Base-by-base conservation (phyloP, 2,329 filamentous ascomycete genomes). In the Apiospora pterosperma region DNA sequence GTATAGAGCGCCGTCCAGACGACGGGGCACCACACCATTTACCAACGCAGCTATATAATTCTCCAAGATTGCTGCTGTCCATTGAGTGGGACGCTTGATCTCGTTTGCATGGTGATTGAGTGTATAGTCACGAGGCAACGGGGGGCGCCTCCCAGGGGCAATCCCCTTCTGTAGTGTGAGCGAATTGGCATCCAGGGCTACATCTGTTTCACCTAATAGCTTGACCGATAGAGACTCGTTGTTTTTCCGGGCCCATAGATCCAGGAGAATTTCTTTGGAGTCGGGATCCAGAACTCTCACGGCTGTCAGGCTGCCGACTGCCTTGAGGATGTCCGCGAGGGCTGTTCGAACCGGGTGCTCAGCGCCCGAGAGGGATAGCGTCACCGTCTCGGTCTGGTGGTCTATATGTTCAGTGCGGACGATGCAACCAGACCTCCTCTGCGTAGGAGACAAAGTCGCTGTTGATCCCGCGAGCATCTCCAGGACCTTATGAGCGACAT, bases 21-120 rank as follows among this genome's bases (percentile, higher is more conserved):
- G 67, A 7, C 66, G 64, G 11, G 73, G 73, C 16, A 76, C 59
- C 39, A 61, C 66, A 21, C 69, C 73, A 60, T 69, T 44, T 6
- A 74, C 71, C 36, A 76, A 52, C 8, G 69, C 63, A 14, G 70
- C 69, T 21, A 76, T 70, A 36, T 76, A 75, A 62, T 67, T 34
- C 61, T 74, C 71, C 14, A 76, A 71, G 5, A 70, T 71, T 19
- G 39, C 34, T 62, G 69, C 70, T 1, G 71, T 76, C 74, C 74
- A 75, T 21, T 61, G 42, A 3, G 59, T 28, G 31, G 74, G 74
- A 12, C 55, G 66, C 12, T 62, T 48, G 14, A 76, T 73, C 16
- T 71, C 58, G 39, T 74, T 70, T 25, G 72, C 72, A 34, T 70
- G 69, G 7, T 16, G 67, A 2, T 59, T 68, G 31, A 74, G 64